A percentile compares a stretch with the other conserved stretches of the same genome.
phyloP scores from a whole-genome alignment of 441 rosid species.

The Manihot esculenta region DNA sequence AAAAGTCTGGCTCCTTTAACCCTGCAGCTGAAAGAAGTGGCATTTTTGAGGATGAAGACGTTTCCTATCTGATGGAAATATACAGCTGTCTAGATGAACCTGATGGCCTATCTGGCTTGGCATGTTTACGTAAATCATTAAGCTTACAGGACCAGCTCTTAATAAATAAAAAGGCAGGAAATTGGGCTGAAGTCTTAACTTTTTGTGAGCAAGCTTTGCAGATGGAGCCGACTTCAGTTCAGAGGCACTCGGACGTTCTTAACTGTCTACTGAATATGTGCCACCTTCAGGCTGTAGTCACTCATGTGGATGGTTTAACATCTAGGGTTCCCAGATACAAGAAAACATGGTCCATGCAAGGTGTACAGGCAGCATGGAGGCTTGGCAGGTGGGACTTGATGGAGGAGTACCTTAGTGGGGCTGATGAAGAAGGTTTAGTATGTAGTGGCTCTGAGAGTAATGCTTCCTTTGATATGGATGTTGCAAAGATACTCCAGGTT shows the following conservation, averaged over 20 bases:
- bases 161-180: conserved; percentile 89
- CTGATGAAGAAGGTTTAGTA: conserved; percentile 81
- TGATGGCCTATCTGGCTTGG: conserved; percentile 94
- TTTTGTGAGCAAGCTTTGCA: conserved; percentile 98
- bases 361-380: conserved; percentile 99
- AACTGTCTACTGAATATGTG: conserved; percentile 97
- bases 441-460: conserved; percentile 96
- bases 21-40: conserved; percentile 95
- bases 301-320: conserved; percentile 95
- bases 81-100: conserved; percentile 97
- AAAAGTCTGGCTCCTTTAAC: conserved; percentile 89
- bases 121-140: conserved; percentile 78
- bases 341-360: conserved; percentile 99
- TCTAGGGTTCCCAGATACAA: conserved; percentile 88
- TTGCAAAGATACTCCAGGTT: conserved; percentile 91
- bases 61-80: conserved; percentile 94
- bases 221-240: conserved; percentile 92
- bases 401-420: conserved; percentile 94
- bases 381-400: conserved; percentile 98
- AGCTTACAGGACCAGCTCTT: conserved; percentile 92
- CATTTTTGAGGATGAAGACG: conserved; percentile 86
- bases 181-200: conserved; percentile 97
- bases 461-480: conserved; percentile 98
- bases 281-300: conserved; percentile 99
- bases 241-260: conserved; percentile 95